Evolutionary conservation across 352 stramenopile species (phyloP).

Genomic region (Globisporangium viniferum): DNA sequence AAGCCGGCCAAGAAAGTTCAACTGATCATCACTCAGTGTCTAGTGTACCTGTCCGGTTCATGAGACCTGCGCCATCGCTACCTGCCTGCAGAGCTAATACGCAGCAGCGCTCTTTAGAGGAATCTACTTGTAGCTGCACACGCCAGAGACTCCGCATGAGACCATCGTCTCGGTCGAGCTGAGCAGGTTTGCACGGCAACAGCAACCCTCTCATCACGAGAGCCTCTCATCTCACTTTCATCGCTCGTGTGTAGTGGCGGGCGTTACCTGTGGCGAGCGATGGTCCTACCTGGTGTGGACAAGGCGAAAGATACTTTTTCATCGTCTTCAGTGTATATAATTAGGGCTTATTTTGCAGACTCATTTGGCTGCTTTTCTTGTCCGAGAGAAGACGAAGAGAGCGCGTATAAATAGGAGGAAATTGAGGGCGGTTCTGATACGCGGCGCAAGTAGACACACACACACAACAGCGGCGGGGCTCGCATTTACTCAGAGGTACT

Average conservation of each 20-base stretch:
- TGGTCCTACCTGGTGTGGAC: not conserved
- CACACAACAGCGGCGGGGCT: not conserved
- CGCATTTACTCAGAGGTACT: not conserved
- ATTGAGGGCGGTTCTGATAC: not conserved
- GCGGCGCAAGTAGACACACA: not conserved
- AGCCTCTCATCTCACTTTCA: not conserved
- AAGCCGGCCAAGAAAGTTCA: not conserved
- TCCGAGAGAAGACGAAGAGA: not conserved
- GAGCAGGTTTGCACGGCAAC: not conserved
- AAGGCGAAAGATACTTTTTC: not conserved
- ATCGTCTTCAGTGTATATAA: not conserved
- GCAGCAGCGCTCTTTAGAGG: not conserved
- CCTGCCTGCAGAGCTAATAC: not conserved
- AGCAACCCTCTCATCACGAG: not conserved
- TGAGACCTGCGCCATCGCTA: not conserved
- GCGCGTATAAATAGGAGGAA: not conserved
- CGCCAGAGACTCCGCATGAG: not conserved
- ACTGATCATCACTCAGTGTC: not conserved
- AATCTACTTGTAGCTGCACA: not conserved
- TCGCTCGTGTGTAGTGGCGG: not conserved
- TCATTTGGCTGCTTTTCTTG: not conserved
- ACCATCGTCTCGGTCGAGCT: not conserved
- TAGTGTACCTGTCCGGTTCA: not conserved
- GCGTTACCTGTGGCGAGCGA: not conserved
- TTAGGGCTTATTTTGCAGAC: not conserved